Evolutionary conservation across 495 filamentous ascomycete genomes (phyloP).

Genomic region (Usnea hakonensis): DNA sequence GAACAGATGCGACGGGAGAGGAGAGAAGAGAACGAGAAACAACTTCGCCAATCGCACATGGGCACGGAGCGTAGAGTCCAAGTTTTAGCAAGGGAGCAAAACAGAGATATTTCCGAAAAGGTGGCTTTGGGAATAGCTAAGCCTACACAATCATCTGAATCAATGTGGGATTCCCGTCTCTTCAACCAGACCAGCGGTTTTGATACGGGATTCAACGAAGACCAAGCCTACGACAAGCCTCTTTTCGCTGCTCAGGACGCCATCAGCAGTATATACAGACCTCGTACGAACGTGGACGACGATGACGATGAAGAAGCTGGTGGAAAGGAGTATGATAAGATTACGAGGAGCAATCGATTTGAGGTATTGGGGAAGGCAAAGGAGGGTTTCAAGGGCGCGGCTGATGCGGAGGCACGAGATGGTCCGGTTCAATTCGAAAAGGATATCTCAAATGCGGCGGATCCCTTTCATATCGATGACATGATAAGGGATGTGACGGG

Average conservation of each 20-base stretch:
- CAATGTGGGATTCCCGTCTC: constrained; percentile 93
- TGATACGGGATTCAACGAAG: constrained; percentile 88
- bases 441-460: constrained; percentile 51
- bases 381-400: constrained; percentile 78
- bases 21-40: constrained; percentile 73
- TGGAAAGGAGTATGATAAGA: constrained; percentile 75
- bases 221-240: constrained; percentile 95
- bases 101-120: constrained; percentile 96
- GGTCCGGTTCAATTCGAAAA: constrained; percentile 99
- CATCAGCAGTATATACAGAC: constrained; percentile 88
- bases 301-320: constrained; percentile 73
- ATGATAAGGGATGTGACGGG: constrained; percentile 77
- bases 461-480: constrained; percentile 88
- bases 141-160: constrained; percentile 77
- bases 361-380: constrained; percentile 83
- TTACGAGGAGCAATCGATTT: constrained; percentile 75
- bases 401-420: constrained; percentile 74
- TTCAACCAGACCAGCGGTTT: constrained; percentile 94
- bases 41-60: constrained; percentile 91
- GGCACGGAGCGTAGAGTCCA: constrained; percentile 84
- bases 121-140: constrained; percentile 93
- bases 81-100: constrained; percentile 87
- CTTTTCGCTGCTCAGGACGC: constrained; percentile 96
- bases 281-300: constrained; percentile 56
- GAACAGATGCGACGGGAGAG: constrained; percentile 70